Evolutionary conservation across 176 grass and related monocot species (phyloP), one percentile per base, ranked within the genome.

Genomic region (Carex scoparia): DNA sequence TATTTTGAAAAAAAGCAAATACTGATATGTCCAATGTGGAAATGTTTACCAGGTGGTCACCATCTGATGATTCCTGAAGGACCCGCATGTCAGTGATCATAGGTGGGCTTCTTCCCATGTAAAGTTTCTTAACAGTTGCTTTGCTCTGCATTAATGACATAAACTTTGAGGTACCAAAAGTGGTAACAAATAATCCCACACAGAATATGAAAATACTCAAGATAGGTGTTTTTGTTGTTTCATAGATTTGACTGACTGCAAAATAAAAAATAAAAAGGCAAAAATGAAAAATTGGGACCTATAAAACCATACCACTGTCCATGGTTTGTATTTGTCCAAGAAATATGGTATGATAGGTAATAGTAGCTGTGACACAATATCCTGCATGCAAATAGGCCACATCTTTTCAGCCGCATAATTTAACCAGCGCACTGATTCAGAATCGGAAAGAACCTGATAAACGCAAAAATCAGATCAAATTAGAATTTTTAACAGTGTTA

Each of bases 371-470:
- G 96, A 98, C 72, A 86, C 91, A 11, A 98, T 92, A 84, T 94
- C 90, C 87, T 98, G 91, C 93, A 98, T 94, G 80, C 96, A 98
- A 53, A 98, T 89, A 70, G 93, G 89, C 96, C 96, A 98, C 89
- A 98, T 92, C 91, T 95, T 94, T 84, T 90, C 80, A 23, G 93
- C 85, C 48, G 96, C 89, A 79, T 98, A 81, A 90, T 95, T 98
- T 85, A 98, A 89, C 96, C 96, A 98, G 38, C 95, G 88, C 69
- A 94, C 91, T 9, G 95, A 90, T 85, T 98, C 95, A 65, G 93
- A 80, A 81, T 94, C 95, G 73, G 95, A 95, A 85, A 98, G 95
- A 88, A 94, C 55, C 95, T 98, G 88, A 81, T 77, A 89, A 87
- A 85, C 15, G 76, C 42, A 84, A 82, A 69, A 77, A 7, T 83